phyloP scores from a whole-genome alignment of 805 yeast genomes.

The Hanseniaspora nectarophila region DNA sequence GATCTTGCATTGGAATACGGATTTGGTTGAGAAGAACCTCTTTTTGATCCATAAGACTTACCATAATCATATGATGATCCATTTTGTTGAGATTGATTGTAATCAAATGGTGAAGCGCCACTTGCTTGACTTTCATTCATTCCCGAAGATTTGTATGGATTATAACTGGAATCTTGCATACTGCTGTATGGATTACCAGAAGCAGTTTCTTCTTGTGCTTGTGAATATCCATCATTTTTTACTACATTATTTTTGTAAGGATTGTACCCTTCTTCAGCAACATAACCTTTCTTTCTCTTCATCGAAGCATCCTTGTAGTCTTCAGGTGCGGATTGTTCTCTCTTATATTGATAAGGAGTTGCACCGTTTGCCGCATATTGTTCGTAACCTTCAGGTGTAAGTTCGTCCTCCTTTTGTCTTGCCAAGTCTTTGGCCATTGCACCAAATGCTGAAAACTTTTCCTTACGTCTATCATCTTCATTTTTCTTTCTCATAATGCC shows the following conservation, averaged over 20 bases:
- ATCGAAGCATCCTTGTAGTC: background rate
- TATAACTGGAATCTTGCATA: background rate
- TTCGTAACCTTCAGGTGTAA: conserved; percentile 34
- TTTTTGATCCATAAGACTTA: background rate
- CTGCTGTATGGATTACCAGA: conserved; percentile 1
- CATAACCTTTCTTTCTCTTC: background rate
- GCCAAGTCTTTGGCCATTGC: conserved; percentile 33
- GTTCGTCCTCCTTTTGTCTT: conserved; percentile 27
- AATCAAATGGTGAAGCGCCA: background rate
- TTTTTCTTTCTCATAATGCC: conserved; percentile 33
- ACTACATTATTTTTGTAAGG: background rate
- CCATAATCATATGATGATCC: conserved; percentile 1
- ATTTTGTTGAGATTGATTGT: background rate
- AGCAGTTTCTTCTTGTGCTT: background rate
- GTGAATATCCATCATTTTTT: background rate
- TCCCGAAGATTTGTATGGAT: background rate
- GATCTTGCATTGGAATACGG: conserved; percentile 5
- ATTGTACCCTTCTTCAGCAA: background rate
- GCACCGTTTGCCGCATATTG: conserved; percentile 21
- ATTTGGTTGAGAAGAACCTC: background rate
- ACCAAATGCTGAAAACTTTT: conserved; percentile 39
- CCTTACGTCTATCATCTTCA: conserved; percentile 27
- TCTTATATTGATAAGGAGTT: conserved; percentile 14
- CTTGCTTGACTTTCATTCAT: background rate
- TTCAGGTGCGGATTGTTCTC: conserved; percentile 18